phyloP scores from a whole-genome alignment of 148 eudicot genomes.

The Nepenthes mirabilis region DNA sequence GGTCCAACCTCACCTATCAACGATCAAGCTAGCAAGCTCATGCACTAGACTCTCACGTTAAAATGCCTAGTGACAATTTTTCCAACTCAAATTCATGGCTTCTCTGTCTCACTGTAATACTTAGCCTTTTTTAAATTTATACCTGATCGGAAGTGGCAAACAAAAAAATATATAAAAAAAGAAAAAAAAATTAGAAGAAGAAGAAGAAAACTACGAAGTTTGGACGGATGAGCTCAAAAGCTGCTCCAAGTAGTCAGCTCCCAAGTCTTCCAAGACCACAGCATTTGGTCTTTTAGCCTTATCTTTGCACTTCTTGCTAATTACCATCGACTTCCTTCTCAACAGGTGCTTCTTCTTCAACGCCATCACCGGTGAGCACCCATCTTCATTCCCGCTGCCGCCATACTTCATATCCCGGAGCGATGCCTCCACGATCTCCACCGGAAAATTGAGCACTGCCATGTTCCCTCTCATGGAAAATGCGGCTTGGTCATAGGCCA shows the following conservation, averaged over 20 bases:
- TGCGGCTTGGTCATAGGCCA: slow-evolving; percentile 73
- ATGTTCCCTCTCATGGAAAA: slow-evolving; percentile 39
- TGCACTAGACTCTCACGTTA: neutral
- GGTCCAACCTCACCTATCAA: neutral
- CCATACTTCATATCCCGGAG: slow-evolving; percentile 23
- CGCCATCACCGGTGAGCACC: slow-evolving; percentile 43
- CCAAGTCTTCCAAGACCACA: slow-evolving; percentile 52
- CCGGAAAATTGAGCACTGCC: slow-evolving; percentile 57
- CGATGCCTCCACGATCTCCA: slow-evolving; percentile 34
- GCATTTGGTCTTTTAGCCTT: neutral
- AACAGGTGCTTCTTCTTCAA: slow-evolving; percentile 44
- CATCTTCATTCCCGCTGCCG: slow-evolving; percentile 5
- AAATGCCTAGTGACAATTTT: neutral
- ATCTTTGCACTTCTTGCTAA: neutral
- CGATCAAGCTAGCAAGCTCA: neutral
- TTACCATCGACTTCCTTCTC: slow-evolving; percentile 22
- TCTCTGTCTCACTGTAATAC: no score
- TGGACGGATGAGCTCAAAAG: slow-evolving; percentile 19
- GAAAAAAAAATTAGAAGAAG: neutral
- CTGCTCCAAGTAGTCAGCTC: slow-evolving; percentile 49
- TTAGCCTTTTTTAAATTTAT: no score
- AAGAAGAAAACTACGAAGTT: neutral
- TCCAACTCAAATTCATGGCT: no score
- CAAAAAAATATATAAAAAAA: neutral
- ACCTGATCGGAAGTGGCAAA: no score